phyloP scores from a whole-genome alignment of 352 stramenopile genomes.

The Phytophthora pinifolia region DNA sequence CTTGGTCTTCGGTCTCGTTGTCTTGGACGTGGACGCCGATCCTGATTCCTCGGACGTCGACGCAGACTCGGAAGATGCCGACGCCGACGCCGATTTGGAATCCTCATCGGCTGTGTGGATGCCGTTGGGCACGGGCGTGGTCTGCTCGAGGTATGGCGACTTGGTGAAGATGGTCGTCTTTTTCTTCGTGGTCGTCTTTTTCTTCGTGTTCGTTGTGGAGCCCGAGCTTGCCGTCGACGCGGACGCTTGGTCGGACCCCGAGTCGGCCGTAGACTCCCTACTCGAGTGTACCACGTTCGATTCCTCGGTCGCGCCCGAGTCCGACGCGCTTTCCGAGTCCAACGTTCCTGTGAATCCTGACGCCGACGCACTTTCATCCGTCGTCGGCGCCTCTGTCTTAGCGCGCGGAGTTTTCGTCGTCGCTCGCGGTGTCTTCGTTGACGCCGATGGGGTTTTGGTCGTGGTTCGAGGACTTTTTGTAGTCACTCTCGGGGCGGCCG shows the following conservation, averaged over 20 bases:
- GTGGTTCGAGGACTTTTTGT: slow-evolving; percentile 17
- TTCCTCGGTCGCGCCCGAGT: slow-evolving; percentile 7
- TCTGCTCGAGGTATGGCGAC: slow-evolving; percentile 32
- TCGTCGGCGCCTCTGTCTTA: slow-evolving; percentile 6
- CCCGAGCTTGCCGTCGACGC: slow-evolving; percentile 7
- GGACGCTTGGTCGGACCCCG: slow-evolving; percentile 1
- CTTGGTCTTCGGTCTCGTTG: slow-evolving; percentile 7
- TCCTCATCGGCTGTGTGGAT: slow-evolving; percentile 23
- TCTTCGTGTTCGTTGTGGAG: slow-evolving; percentile 23
- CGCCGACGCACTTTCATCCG: slow-evolving; percentile 12
- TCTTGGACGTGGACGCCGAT: slow-evolving; percentile 13
- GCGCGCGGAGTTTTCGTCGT: slow-evolving; percentile 8
- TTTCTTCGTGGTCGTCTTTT: slow-evolving; percentile 17
- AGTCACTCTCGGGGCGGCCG: slow-evolving; percentile 18
- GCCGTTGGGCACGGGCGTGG: slow-evolving; percentile 35
- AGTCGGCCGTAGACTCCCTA: neutral
- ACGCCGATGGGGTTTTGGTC: slow-evolving; percentile 17
- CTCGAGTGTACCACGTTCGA: neutral
- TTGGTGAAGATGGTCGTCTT: slow-evolving; percentile 32
- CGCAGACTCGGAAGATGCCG: neutral
- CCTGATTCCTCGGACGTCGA: slow-evolving; percentile 8
- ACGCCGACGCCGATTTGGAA: slow-evolving; percentile 10
- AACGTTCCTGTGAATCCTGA: slow-evolving; percentile 11
- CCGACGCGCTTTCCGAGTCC: slow-evolving; percentile 11
- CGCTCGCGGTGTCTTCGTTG: slow-evolving; percentile 12